Evolutionary conservation across 805 yeast genomes (phyloP).

Genomic region (Wickerhamiella kurtzmanii): DNA sequence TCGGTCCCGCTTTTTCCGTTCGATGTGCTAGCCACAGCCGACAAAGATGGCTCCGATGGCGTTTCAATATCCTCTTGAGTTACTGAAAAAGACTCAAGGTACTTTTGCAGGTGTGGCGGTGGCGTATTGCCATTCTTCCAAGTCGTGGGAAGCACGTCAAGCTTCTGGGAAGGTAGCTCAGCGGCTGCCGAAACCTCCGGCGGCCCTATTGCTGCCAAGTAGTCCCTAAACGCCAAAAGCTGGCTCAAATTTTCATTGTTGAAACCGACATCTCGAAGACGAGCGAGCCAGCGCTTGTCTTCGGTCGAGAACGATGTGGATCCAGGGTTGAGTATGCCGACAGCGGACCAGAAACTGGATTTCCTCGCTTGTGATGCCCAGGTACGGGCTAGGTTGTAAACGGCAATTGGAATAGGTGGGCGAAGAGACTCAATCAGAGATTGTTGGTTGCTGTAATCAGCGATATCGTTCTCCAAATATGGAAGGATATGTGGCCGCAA

Average conservation of each 20-base stretch:
- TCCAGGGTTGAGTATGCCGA: not conserved
- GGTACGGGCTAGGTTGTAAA: conserved; percentile 45
- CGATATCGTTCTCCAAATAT: conserved; percentile 62
- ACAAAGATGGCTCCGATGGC: not conserved
- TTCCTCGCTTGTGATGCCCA: conserved; percentile 62
- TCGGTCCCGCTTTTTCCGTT: not conserved
- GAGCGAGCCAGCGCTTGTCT: conserved; percentile 43
- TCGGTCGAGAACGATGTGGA: conserved; percentile 19
- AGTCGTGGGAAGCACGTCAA: not conserved
- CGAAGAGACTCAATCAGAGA: conserved; percentile 49
- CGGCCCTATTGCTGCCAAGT: conserved; percentile 33
- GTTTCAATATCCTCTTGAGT: not conserved
- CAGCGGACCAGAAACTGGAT: conserved; percentile 60
- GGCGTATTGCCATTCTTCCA: not conserved
- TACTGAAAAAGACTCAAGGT: not conserved
- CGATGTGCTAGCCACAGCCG: not conserved
- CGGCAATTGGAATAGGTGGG: conserved; percentile 50
- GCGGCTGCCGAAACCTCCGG: not conserved
- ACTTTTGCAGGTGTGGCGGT: not conserved
- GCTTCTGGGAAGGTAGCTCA: not conserved
- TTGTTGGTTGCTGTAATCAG: conserved; percentile 50
- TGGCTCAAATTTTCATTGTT: conserved; percentile 71
- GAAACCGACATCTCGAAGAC: conserved; percentile 60
- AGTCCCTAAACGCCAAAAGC: conserved; percentile 53
- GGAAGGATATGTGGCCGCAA: conserved; percentile 69